Base-by-base conservation (phyloP, 225 moss, liverwort and hornwort species). In the Pseudoscleropodium purum region DNA sequence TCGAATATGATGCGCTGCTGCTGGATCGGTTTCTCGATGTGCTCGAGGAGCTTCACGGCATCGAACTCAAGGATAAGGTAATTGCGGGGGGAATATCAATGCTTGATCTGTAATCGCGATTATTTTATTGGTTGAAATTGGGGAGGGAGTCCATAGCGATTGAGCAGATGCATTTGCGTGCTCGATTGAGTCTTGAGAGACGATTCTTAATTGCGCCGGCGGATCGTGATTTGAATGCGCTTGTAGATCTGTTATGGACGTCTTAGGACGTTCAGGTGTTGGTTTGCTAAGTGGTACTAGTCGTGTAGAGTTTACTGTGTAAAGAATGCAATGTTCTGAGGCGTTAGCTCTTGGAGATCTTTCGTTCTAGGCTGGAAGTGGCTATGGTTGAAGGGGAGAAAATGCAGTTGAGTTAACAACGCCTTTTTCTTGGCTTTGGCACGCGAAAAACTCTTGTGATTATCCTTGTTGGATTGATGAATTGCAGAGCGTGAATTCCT, bases 1-100 rank as follows among this genome's bases (percentile, higher is more conserved):
- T 95, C 62, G 95, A 95, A 61, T 93, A 93, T 49, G 95, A 95
- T 86, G 95, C 92, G 52, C 91, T 95, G 31, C 86, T 95, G 74
- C 88, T 93, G 81, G 92, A 95, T 90, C 93, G 93, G 49, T 95
- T 95, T 6, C 93, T 95, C 29, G 95, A 95, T 75, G 90, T 95
- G 68, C 93, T 94, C 57, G 90, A 93, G 88, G 95, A 95, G 43
- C 88, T 95, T 84, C 95, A 95, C 54, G 93, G 94, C 90, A 74
- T 63, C 61, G 94, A 95, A 39, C 87, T 94, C 49, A 93, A 94
- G 90, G 88, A 95, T 73, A 91, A 91, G 94, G 94, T 94, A 54
- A 81, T 45, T 77, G 29, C 73, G 45, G 81, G 78, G 78, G 83
- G 76, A 45, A 34, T 7, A 79, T 78, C 12, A 25, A 33, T 61